A percentile compares a stretch with the other conserved stretches of the same genome.
These are phyloP conservation scores for Aureobasidium sp. DNA, from an alignment of 2,329 filamentous ascomycete genomes.

Conservation along the genomic window DNA sequence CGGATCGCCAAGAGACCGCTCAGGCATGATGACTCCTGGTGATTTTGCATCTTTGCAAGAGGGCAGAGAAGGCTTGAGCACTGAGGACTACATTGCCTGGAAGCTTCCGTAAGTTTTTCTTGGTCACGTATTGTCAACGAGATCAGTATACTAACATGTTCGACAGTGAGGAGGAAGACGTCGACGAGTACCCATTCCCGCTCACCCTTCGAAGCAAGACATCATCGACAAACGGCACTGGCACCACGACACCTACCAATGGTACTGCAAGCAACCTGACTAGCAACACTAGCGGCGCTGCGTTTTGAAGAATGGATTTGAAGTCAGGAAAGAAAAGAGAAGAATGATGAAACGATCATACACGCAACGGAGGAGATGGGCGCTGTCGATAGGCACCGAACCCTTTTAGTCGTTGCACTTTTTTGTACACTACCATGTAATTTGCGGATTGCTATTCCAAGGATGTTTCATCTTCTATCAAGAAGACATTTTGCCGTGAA, in stretches of 20 bases:
- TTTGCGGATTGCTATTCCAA: neutral
- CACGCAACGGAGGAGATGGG: neutral
- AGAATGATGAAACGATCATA: constrained; percentile 6
- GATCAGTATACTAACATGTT: neutral
- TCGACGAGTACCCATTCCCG: constrained; percentile 65
- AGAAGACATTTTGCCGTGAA: neutral
- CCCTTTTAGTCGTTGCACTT: neutral
- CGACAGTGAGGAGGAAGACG: constrained; percentile 80
- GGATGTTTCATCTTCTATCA: neutral
- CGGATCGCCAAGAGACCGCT: constrained; percentile 80
- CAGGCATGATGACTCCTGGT: constrained; percentile 97
- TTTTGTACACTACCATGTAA: constrained; percentile 12
- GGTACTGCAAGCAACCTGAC: constrained; percentile 1
- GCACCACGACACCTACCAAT: constrained; percentile 19
- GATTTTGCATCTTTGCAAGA: constrained; percentile 97
- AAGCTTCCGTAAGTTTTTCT: constrained; percentile 75
- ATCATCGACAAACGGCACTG: constrained; percentile 20
- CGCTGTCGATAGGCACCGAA: neutral
- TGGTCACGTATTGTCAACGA: too few relatives aligned
- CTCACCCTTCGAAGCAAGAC: constrained; percentile 51
- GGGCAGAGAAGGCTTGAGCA: constrained; percentile 82
- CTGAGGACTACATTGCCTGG: constrained; percentile 97
- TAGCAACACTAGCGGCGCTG: neutral
- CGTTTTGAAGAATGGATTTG: neutral
- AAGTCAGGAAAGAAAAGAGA: neutral